phyloP scores from a whole-genome alignment of 768 basidiomycete genomes.

The Infundibulicybe gibba region DNA sequence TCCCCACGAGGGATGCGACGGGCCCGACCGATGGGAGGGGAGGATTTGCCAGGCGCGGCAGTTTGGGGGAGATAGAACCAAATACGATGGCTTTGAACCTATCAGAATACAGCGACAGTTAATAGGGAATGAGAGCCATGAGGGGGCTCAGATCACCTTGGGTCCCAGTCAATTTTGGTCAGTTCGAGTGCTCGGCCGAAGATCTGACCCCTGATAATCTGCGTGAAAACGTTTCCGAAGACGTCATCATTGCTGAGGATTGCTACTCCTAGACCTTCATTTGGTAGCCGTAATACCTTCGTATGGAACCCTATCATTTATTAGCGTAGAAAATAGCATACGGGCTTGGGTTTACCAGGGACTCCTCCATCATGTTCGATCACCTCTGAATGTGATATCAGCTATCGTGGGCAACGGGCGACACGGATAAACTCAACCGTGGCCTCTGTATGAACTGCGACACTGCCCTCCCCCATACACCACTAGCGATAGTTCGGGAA shows the following conservation, averaged over 20 bases:
- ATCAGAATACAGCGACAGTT: no score
- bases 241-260: constrained; percentile 25
- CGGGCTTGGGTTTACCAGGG: no score
- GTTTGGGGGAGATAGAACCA: neutral
- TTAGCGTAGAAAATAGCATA: no score
- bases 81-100: constrained; percentile 3
- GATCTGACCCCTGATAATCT: no score
- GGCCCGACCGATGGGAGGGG: neutral
- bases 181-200: no score
- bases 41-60: neutral
- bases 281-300: no score
- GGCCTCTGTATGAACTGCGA: constrained; percentile 19
- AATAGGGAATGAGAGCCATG: no score
- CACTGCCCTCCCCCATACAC: constrained; percentile 21
- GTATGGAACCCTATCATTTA: constrained; percentile 14
- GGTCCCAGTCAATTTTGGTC: no score
- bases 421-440: constrained; percentile 12
- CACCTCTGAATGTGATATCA: constrained; percentile 5
- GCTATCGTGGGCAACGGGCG: neutral
- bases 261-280: no score
- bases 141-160: no score
- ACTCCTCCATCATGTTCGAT: constrained; percentile 14
- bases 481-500: constrained; percentile 19
- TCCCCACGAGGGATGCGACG: neutral
- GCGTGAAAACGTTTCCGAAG: no score